phyloP scores from a whole-genome alignment of 805 yeast species.

The Myxozyma lipomycoides region DNA sequence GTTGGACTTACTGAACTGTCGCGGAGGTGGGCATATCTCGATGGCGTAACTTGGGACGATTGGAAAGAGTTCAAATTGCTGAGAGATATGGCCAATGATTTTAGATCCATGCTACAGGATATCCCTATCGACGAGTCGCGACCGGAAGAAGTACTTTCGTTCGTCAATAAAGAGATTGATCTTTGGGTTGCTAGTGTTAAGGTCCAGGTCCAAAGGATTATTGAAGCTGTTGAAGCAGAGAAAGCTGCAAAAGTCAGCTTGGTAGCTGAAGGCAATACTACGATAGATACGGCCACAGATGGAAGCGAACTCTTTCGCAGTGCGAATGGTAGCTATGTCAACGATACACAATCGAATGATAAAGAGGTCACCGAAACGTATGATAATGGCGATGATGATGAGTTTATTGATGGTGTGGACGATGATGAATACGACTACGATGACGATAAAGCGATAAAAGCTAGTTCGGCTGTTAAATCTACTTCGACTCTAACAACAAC shows the following conservation, averaged over 20 bases:
- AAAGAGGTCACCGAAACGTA: background rate
- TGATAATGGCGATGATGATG: background rate
- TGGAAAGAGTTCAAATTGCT: slow-evolving; percentile 24
- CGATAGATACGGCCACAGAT: too few relatives aligned
- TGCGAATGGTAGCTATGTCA: background rate
- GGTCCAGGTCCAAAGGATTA: slow-evolving; percentile 1
- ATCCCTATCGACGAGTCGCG: slow-evolving; percentile 14
- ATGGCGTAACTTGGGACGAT: slow-evolving; percentile 24
- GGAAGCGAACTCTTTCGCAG: too few relatives aligned
- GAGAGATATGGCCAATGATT: slow-evolving; percentile 19
- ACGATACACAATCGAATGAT: background rate
- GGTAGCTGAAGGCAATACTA: background rate
- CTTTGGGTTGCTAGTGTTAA: slow-evolving; percentile 14
- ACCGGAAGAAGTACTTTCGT: slow-evolving; percentile 1
- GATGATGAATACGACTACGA: slow-evolving; percentile 5
- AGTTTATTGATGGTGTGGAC: background rate
- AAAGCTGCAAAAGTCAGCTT: background rate
- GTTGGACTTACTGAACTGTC: slow-evolving; percentile 25
- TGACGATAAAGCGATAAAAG: background rate
- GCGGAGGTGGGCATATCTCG: slow-evolving; percentile 24
- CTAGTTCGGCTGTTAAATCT: slow-evolving; percentile 1
- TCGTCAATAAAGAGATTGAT: slow-evolving; percentile 12
- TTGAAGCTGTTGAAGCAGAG: slow-evolving; percentile 2
- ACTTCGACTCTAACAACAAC: slow-evolving; percentile 5
- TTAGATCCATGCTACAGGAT: slow-evolving; percentile 11